Conservation (phyloP, 2,329 filamentous ascomycete species). For the Rutstroemia sp. region DNA sequence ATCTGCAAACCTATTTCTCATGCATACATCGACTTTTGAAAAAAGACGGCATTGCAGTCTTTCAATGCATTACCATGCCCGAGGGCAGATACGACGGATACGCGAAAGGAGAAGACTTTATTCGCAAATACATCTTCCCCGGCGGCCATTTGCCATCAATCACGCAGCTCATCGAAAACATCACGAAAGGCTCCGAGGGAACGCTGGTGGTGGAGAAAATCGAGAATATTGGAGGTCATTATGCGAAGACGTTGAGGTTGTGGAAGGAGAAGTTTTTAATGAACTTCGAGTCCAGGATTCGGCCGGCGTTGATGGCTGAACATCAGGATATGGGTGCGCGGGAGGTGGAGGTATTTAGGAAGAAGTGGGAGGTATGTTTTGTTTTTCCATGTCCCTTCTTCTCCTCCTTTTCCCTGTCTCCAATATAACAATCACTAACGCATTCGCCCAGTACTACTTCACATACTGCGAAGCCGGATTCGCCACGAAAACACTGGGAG, state of each 20-base stretch:
- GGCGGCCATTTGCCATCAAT: conserved; percentile 60
- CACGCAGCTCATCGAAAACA: conserved; percentile 47
- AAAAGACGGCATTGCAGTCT: conserved; percentile 57
- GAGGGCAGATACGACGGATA: conserved; percentile 61
- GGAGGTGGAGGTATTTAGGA: conserved; percentile 58
- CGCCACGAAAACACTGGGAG: conserved; percentile 61
- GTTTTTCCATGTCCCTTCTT: not conserved
- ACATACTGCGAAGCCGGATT: conserved; percentile 70
- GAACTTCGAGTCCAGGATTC: conserved; percentile 54
- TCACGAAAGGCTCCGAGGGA: conserved; percentile 52
- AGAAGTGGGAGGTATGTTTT: conserved; percentile 59
- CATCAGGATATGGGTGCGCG: conserved; percentile 52
- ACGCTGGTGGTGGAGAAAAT: conserved; percentile 59
- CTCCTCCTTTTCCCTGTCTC: not conserved
- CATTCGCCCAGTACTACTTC: conserved; percentile 57
- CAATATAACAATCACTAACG: conserved; percentile 10
- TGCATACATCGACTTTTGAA: conserved; percentile 59
- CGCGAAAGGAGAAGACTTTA: conserved; percentile 62
- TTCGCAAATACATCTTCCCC: conserved; percentile 71
- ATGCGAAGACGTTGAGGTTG: conserved; percentile 58
- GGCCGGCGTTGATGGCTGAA: conserved; percentile 49
- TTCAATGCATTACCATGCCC: conserved; percentile 74
- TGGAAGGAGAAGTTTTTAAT: conserved; percentile 61
- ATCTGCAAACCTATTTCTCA: conserved; percentile 58
- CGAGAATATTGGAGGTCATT: conserved; percentile 69